Evolutionary conservation across 768 basidiomycete species (phyloP).

Genomic region (Suillus occidentalis): DNA sequence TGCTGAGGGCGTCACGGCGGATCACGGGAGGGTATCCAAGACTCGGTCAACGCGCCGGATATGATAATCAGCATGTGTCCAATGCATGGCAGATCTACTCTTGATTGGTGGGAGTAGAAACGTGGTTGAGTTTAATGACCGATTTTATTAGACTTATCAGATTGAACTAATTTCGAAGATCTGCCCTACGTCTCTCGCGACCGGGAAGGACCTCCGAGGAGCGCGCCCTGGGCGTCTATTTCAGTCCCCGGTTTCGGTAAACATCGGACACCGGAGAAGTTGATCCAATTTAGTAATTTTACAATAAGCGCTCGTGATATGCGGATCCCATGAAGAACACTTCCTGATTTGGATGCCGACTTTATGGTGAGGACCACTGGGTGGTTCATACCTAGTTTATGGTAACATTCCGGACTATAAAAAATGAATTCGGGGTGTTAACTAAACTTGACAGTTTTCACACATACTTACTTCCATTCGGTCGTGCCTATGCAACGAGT

Average conservation of each 20-base stretch:
- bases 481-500: conserved; percentile 9
- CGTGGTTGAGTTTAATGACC: conserved; percentile 25
- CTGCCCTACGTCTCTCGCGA: no score
- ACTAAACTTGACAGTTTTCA: not conserved
- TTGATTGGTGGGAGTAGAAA: not conserved
- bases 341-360: conserved; percentile 9
- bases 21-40: conserved; percentile 3
- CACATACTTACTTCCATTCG: not conserved
- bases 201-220: no score
- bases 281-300: not conserved
- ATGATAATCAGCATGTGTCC: not conserved
- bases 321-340: conserved; percentile 10
- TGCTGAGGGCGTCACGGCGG: not conserved
- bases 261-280: not conserved
- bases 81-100: conserved; percentile 5
- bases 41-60: not conserved
- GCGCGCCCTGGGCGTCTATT: no score
- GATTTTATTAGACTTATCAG: no score
- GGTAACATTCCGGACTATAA: conserved; percentile 2
- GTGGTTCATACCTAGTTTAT: not conserved
- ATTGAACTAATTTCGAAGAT: no score
- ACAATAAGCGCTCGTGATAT: not conserved
- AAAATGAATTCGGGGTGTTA: not conserved
- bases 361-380: not conserved
- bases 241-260: not conserved